Base-by-base conservation (phyloP, 345 rosid genomes). In the Rhizophora apiculata region DNA sequence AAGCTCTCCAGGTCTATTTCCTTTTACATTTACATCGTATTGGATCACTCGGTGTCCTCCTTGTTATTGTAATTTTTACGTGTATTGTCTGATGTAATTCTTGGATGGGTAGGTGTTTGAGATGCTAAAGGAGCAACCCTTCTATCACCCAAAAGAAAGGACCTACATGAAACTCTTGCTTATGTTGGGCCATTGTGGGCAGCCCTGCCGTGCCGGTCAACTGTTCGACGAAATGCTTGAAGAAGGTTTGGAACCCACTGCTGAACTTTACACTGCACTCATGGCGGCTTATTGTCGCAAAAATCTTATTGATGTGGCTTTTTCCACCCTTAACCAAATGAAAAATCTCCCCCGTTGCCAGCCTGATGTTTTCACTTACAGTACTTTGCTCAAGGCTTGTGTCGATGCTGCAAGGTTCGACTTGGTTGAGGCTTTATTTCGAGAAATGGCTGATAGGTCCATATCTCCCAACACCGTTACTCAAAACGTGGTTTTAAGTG, bases 401-500 rank as follows among this genome's bases (percentile, higher is more conserved):
- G 88, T 88, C 37, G 97, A 94, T 68, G 81, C 85, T 26, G 77
- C 85, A n/a, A 72, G 70, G 6, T 94, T 88, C 24, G 98, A 91
- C 58, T 73, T 88, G 65, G 86, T 94, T 20, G 93, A 86, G 55
- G 69, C 78, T 20, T 73, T 94, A 52, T 89, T 89, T 68, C 81
- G 34, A 64, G 77, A 94, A 62, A 91, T 91, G 98, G 84, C 76
- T 26, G 86, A 82, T n/a, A 82, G 97, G 64, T 60, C 68, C 68
- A 89, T 91, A 9, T 76, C 84, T 71, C 95, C 95, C 6, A 87
- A 89, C 71, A 91, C 96, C 0, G 96, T 94, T 67, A 91, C 98
- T 1, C 95, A 89, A 68, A 94, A 91, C 72, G 86, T 82, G 56
- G 96, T 94, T 29, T 78, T 94, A n/a, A 87, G 93, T n/a, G 98